phyloP scores from a whole-genome alignment of 257 asterid species.

The Primulina tabacum region DNA sequence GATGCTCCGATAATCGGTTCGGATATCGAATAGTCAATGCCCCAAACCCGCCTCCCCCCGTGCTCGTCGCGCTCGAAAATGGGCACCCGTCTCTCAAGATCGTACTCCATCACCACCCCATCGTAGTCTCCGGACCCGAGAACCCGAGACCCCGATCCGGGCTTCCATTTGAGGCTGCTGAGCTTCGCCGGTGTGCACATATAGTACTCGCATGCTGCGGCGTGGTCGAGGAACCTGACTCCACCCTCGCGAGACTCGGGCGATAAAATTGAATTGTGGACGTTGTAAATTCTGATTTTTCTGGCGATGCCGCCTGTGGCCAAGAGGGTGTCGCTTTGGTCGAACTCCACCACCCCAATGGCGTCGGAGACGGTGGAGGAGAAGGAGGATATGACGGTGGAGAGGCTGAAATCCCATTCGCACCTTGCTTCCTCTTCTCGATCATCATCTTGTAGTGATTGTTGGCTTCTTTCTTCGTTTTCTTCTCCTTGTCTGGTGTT shows the following conservation, averaged over 20 bases:
- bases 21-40: slow-evolving; percentile 60
- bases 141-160: slow-evolving; percentile 58
- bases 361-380: slow-evolving; percentile 53
- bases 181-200: slow-evolving; percentile 85
- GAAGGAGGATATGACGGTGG: slow-evolving; percentile 56
- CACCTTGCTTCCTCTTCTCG: slow-evolving; percentile 36
- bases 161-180: slow-evolving; percentile 81
- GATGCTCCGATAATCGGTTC: slow-evolving; percentile 74
- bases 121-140: slow-evolving; percentile 88
- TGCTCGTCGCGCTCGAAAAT: slow-evolving; percentile 94
- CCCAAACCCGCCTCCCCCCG: slow-evolving; percentile 87
- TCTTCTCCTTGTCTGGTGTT: slow-evolving; percentile 19
- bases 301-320: slow-evolving; percentile 93
- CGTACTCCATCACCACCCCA: slow-evolving; percentile 85
- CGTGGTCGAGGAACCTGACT: slow-evolving; percentile 38
- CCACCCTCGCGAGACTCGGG: not conserved
- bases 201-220: slow-evolving; percentile 59
- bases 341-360: slow-evolving; percentile 72
- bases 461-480: slow-evolving; percentile 7
- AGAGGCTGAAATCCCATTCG: slow-evolving; percentile 79
- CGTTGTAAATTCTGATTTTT: slow-evolving; percentile 56
- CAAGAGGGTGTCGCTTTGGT: slow-evolving; percentile 42
- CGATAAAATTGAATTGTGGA: slow-evolving; percentile 26
- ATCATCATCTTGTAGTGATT: not conserved
- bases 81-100: slow-evolving; percentile 65